Percentiles rank a stretch among this genome's conserved stretches.
Conservation (phyloP, 1,284 basidiomycete genomes). For the Pisolithus thermaeus region DNA sequence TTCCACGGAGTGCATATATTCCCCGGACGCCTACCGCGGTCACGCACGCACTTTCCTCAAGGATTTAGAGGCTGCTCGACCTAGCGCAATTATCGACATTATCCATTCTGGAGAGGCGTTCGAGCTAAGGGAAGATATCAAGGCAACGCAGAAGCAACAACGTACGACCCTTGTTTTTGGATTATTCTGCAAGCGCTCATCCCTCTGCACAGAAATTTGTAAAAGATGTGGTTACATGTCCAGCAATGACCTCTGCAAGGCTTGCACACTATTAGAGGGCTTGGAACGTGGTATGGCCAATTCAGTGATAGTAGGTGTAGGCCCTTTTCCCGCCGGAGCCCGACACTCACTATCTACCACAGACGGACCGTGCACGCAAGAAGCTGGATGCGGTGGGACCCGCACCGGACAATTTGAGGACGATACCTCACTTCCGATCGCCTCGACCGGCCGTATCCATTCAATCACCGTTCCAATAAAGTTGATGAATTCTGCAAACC, state of each 20-base stretch:
- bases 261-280: conserved; percentile 85
- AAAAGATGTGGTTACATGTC: conserved; percentile 89
- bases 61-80: conserved; percentile 89
- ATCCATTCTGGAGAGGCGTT: conserved; percentile 94
- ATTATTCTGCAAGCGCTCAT: not conserved
- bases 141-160: conserved; percentile 69
- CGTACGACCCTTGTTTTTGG: conserved; percentile 43
- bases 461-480: conserved; percentile 18
- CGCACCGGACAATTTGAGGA: conserved; percentile 53
- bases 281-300: conserved; percentile 78
- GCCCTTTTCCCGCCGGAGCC: not conserved
- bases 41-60: conserved; percentile 94
- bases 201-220: conserved; percentile 66
- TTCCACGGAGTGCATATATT: conserved; percentile 99
- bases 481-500: not conserved
- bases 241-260: conserved; percentile 89
- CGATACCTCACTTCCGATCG: conserved; percentile 57
- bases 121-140: conserved; percentile 73
- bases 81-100: conserved; percentile 95
- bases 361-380: conserved; percentile 64
- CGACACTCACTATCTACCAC: not conserved
- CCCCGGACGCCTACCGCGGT: conserved; percentile 95
- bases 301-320: conserved; percentile 56
- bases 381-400: conserved; percentile 56
- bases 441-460: conserved; percentile 26